A percentile compares a stretch with the other conserved stretches of the same genome.
These are phyloP conservation scores for Neoconidiobolus thromboides DNA, from an alignment of 371 early-diverging fungal species.

Conservation along the genomic window DNA sequence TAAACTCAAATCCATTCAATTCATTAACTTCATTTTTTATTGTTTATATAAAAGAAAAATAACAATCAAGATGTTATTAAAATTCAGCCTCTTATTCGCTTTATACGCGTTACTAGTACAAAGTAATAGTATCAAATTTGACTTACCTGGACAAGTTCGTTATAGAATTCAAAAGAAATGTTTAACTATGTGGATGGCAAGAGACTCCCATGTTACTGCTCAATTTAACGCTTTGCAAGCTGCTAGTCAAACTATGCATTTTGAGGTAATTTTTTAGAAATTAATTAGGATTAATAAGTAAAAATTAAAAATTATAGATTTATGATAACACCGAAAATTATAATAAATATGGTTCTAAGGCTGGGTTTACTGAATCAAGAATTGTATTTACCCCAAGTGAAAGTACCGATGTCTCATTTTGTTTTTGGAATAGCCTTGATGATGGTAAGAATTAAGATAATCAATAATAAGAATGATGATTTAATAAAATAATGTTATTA, in stretches of 20 bases:
- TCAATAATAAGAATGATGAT: background rate
- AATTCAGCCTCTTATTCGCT: background rate
- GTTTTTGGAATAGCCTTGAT: slow-evolving; percentile 3
- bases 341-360: slow-evolving; percentile 3
- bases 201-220: slow-evolving; percentile 3
- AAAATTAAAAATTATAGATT: background rate
- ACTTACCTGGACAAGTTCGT: slow-evolving; percentile 1
- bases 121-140: background rate
- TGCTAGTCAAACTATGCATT: background rate
- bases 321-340: background rate
- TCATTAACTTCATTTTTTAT: too few relatives aligned
- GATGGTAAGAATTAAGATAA: background rate
- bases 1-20: too few relatives aligned
- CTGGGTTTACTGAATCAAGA: background rate
- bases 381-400: slow-evolving; percentile 3
- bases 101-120: background rate
- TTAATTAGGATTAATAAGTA: background rate
- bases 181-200: slow-evolving; percentile 4
- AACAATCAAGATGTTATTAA: too few relatives aligned
- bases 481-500: background rate
- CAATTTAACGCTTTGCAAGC: background rate
- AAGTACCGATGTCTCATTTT: slow-evolving; percentile 1
- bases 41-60: too few relatives aligned
- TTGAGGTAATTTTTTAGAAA: background rate
- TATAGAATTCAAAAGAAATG: slow-evolving; percentile 6